Evolutionary conservation across 345 rosid genomes (phyloP), one percentile per base, ranked within the genome.

Genomic region (Linum tenue): DNA sequence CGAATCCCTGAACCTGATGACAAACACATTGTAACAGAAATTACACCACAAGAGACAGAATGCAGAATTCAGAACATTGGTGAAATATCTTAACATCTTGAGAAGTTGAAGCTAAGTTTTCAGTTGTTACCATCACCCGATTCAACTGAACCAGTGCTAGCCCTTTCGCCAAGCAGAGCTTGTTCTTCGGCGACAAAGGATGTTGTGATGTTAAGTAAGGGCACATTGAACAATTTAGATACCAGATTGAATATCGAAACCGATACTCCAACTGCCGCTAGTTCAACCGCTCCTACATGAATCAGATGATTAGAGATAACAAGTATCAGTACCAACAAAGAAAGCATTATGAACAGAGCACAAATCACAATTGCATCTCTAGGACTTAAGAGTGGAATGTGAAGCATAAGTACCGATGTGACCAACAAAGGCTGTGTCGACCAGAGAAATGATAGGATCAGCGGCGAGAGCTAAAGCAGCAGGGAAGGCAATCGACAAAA

Each of bases 181-280:
- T 86, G 92, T 74, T 92, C 98, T 73, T 92, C 97, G 37, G 96
- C 98, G n/a, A 85, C 98, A 75, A 88, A 85, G 58, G 97, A 92
- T 5, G 97, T 90, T 0, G 97, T 92, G 37, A 90, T 69, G 68
- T 90, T 92, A 53, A 92, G 90, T 77, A 92, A 78, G 5, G 96
- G 98, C 65, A 92, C 92, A 70, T 86, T 92, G 64, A 92, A 80
- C 75, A 90, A 74, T 68, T 92, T 92, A 0, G 97, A 92, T 2
- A 88, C 96, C 70, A 92, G 77, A 78, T 92, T 92, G 76, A 86
- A 92, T 40, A 88, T 80, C 5, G 97, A 84, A 68, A 76, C 89
- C 0, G 98, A 90, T 7, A 90, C 86, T 59, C 98, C 96, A 66
- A 88, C 94, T 0, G 97, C 97, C 2, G 96, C 98, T 82, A 92